Evolutionary conservation across 2,329 filamentous ascomycete species (phyloP), one percentile per base, ranked within the genome.

Genomic region (Alternaria incomplexa): DNA sequence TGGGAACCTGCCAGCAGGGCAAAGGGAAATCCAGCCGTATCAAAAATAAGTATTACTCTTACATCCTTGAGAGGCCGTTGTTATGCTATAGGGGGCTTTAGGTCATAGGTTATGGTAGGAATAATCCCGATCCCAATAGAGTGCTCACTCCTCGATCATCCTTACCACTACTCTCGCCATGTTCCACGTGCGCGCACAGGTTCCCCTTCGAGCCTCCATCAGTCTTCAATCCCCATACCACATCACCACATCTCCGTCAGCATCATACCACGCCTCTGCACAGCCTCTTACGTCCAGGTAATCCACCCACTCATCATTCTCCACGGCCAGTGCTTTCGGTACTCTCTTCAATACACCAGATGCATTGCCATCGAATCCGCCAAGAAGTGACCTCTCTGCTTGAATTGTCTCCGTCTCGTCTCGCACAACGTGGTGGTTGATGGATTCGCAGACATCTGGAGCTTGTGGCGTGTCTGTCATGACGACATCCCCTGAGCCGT

Each of bases 291-390:
- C 65, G 68, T 78, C 74, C 6, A 79, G 11, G 4, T 51, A 61
- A 32, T 75, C 70, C 10, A 79, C 64, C 67, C 68, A 72, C 2
- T 64, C 68, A 61, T 79, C 74, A 17, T 75, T 74, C 47, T 77
- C 74, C 15, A 75, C 58, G 30, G 64, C 67, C 23, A 79, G 58
- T n/a, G 70, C 75, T 48, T 61, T 57, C 3, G 72, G 64, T 1
- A 74, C 52, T 12, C 68, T 48, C 32, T 62, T 71, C 50, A 67
- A 9, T 6, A 66, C 51, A 4, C 61, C 61, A 9, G 70, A 71
- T 1, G 55, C 56, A 46, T 68, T 44, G 3, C 74, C 74, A 54
- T 78, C 74, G 7, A 73, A 70, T 2, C 69, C 70, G n/a, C 53
- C 15, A 12, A 59, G 28, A 5, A 63, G 45, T 5, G 56, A 58